Evolutionary conservation across 78 protist genomes (phyloP).

Genomic region (Dictyostelium capitatum): DNA sequence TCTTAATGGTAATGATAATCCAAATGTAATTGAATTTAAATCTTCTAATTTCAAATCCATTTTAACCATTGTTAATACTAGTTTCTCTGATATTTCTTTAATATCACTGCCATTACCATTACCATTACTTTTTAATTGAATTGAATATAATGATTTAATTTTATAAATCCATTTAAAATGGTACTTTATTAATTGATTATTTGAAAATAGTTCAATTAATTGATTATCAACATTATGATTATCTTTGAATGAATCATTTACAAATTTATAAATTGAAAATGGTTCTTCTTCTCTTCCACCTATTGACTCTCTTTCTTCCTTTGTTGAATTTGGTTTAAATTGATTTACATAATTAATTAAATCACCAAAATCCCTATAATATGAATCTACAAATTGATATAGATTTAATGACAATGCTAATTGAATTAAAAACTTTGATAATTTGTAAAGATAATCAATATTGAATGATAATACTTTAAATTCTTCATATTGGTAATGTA

Average conservation of each 20-base stretch:
- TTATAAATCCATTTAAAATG: constrained; percentile 40
- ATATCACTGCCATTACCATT: neutral
- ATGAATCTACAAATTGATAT: constrained; percentile 23
- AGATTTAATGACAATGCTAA: constrained; percentile 20
- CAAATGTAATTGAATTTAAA: constrained; percentile 52
- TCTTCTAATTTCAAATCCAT: constrained; percentile 28
- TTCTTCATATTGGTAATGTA: constrained; percentile 59
- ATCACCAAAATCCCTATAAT: constrained; percentile 45
- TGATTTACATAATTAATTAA: neutral
- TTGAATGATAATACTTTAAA: constrained; percentile 42
- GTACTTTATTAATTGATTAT: neutral
- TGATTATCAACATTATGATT: neutral
- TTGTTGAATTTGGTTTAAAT: neutral
- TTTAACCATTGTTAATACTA: constrained; percentile 28
- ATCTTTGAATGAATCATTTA: neutral
- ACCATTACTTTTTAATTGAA: neutral
- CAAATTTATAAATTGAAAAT: constrained; percentile 38
- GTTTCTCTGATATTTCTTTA: constrained; percentile 12
- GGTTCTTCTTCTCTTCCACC: neutral
- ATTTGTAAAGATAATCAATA: neutral
- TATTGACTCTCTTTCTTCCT: too few relatives aligned
- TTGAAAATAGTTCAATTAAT: neutral
- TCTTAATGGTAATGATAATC: constrained; percentile 39
- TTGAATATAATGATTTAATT: constrained; percentile 1
- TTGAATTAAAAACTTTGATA: constrained; percentile 24